These are phyloP conservation scores for Colletotrichum tanaceti DNA, from an alignment of 2,329 filamentous ascomycete genomes.

Conservation along the genomic window DNA sequence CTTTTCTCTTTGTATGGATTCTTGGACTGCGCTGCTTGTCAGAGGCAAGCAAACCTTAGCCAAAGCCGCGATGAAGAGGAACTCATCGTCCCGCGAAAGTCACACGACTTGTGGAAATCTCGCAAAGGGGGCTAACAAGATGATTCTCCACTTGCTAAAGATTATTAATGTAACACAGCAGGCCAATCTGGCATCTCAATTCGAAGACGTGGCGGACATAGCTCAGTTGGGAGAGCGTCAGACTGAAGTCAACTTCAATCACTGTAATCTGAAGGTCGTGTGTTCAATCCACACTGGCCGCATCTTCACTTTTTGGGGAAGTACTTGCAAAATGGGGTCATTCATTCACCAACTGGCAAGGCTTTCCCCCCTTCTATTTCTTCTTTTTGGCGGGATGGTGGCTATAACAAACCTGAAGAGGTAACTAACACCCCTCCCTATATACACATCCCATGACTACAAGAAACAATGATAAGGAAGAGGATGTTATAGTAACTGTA, in stretches of 20 bases:
- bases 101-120: background rate
- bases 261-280: slow-evolving; percentile 39
- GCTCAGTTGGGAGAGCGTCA: slow-evolving; percentile 41
- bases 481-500: background rate
- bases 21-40: background rate
- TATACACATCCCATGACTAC: too few species aligned
- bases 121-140: background rate
- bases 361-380: too few species aligned
- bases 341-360: background rate
- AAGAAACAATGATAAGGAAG: too few species aligned
- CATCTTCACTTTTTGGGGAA: slow-evolving; percentile 27
- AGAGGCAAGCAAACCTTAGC: background rate
- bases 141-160: slow-evolving; percentile 1
- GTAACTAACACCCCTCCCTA: too few species aligned
- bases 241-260: slow-evolving; percentile 40
- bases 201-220: slow-evolving; percentile 38
- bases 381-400: background rate
- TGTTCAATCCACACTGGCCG: slow-evolving; percentile 42
- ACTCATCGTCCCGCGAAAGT: background rate
- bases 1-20: background rate
- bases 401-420: background rate
- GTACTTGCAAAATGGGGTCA: background rate
- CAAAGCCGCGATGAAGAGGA: background rate
- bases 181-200: accelerated
- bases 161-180: background rate